A percentile compares a stretch with the other conserved stretches of the same genome.
These are phyloP conservation scores for Fusarium sp. DNA, from an alignment of 2,329 filamentous ascomycete genomes.

Conservation along the genomic window DNA sequence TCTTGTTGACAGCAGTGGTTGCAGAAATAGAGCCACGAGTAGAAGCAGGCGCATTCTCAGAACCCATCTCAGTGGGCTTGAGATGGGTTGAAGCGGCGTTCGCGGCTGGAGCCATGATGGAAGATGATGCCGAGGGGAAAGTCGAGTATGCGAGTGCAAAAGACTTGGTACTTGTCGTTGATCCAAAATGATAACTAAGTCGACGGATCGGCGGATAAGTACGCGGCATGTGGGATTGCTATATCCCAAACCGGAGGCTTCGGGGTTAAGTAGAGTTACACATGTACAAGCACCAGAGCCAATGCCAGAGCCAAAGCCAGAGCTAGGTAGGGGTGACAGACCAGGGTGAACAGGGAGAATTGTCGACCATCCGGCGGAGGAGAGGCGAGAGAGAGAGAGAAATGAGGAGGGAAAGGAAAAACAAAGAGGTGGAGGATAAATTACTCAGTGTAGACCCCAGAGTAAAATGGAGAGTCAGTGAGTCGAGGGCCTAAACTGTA, in stretches of 20 bases:
- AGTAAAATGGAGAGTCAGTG: neutral
- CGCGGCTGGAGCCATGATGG: constrained; percentile 37
- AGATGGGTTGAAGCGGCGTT: constrained; percentile 30
- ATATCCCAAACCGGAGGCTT: constrained; percentile 28
- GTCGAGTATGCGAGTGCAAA: constrained; percentile 23
- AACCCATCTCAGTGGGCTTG: constrained; percentile 37
- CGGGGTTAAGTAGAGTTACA: constrained; percentile 21
- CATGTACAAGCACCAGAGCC: neutral
- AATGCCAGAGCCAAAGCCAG: neutral
- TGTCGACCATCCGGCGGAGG: constrained; percentile 7
- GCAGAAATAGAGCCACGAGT: constrained; percentile 23
- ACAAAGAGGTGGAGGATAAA: constrained; percentile 5
- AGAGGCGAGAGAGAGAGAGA: neutral
- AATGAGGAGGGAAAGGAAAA: constrained; percentile 1
- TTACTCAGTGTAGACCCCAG: neutral
- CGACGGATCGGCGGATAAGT: constrained; percentile 35
- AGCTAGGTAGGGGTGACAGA: constrained; percentile 19
- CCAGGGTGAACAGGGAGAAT: constrained; percentile 9
- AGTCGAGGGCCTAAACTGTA: neutral
- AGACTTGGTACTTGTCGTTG: constrained; percentile 11
- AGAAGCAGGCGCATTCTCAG: constrained; percentile 13
- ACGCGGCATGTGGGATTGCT: constrained; percentile 43
- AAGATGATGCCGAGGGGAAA: constrained; percentile 26
- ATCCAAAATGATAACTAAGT: constrained; percentile 38
- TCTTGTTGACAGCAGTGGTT: constrained; percentile 52